These are phyloP conservation scores for Bruguiera gymnorhiza DNA, from an alignment of 345 rosid species.

Conservation along the genomic window DNA sequence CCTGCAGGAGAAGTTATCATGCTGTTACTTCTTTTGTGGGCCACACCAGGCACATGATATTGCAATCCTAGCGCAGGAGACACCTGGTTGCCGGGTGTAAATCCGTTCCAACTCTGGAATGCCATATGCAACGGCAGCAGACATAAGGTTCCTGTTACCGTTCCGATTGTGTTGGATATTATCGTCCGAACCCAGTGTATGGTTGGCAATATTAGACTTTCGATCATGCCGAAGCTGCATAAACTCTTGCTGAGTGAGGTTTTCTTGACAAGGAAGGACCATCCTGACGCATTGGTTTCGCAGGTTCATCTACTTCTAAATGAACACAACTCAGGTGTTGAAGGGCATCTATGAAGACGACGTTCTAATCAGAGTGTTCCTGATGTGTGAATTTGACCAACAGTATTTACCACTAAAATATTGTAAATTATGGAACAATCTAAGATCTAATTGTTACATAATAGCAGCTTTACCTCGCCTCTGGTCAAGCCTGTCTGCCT, in stretches of 20 bases:
- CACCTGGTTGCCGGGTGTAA: conserved; percentile 47
- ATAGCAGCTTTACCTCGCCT: conserved; percentile 56
- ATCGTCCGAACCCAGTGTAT: neutral
- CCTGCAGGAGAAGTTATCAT: conserved; percentile 35
- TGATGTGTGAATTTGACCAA: neutral
- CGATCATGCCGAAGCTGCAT: conserved; percentile 1
- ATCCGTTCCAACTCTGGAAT: conserved; percentile 43
- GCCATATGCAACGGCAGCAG: conserved; percentile 38
- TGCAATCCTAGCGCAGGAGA: conserved; percentile 78
- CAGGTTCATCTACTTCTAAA: conserved; percentile 1
- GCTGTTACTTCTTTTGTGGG: conserved; percentile 29
- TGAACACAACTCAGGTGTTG: too few relatives aligned
- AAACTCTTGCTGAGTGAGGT: conserved; percentile 5
- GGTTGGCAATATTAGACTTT: neutral
- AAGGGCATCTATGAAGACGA: too few relatives aligned
- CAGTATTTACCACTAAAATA: neutral
- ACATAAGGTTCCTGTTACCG: conserved; percentile 22
- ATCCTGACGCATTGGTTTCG: neutral
- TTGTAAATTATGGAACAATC: neutral
- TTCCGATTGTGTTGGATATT: conserved; percentile 5
- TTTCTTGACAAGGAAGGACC: neutral
- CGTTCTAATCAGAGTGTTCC: neutral
- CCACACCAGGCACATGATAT: conserved; percentile 39
- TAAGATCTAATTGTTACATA: neutral
- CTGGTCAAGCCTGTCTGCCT: conserved; percentile 85